Base-by-base conservation (phyloP, 257 asterid genomes). In the Orobanche coerulescens region DNA sequence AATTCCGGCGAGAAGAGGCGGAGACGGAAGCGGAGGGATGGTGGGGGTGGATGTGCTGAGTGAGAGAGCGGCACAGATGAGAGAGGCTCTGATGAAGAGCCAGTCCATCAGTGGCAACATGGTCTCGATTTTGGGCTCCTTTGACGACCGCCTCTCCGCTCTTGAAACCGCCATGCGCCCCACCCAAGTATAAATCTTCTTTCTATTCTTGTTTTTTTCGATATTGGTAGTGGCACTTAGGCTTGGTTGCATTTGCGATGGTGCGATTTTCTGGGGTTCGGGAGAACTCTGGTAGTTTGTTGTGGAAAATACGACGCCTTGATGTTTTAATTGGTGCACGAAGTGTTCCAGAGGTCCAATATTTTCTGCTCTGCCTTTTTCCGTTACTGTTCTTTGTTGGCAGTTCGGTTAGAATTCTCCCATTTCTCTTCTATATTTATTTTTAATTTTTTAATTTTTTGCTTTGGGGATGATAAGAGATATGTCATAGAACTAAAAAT, bases 141-240 rank as follows among this genome's bases (percentile, higher is more conserved):
- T 84, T 64, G 92, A 84, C 65, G 88, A 84, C 62, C 87, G 92
- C 15, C 88, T 84, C 61, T 84, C 92, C 22, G 77, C 88, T 26
- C 85, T 84, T 15, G 88, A 84, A 70, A 78, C 83, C 67, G 92
- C 92, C 71, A 84, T 84, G 92, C 81, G 92, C 34, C 92, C 92
- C 5, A 84, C 92, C 5, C 92, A 84, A 70, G 92, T 78, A 69
- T 12, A 2, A 2, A 24, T 58, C 28, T 58, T 22, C 59, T 39
- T 58, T 23, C 24, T 24, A 19, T 59, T 42, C 28, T 61, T 19
- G 19, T 11, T 42, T 43, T 44, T 1, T 20, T 63, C 61, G 33
- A 12, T 20, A 5, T 28, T 22, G 64, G 23, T 18, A 44, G 22
- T 44, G 34, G 66, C 28, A 22, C 10, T 49, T 49, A 37, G 14